phyloP scores from a whole-genome alignment of 805 yeast species.

The Yamadazyma philogaea region DNA sequence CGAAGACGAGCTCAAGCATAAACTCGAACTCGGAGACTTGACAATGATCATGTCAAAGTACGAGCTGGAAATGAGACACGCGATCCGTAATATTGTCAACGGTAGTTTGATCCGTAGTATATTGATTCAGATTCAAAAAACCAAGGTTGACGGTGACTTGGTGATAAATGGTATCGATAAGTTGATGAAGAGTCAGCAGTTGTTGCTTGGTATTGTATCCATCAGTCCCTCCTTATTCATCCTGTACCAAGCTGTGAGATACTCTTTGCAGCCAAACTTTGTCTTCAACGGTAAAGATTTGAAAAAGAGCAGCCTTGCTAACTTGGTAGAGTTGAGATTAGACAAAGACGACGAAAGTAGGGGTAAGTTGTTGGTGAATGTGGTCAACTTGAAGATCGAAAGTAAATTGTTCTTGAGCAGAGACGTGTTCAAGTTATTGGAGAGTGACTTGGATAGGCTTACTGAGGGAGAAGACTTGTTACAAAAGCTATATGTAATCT shows the following conservation, averaged over 20 bases:
- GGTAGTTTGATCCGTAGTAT: slow-evolving; percentile 78
- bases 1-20: slow-evolving; percentile 35
- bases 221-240: slow-evolving; percentile 74
- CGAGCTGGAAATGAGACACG: slow-evolving; percentile 69
- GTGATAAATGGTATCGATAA: slow-evolving; percentile 91
- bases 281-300: slow-evolving; percentile 30
- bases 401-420: slow-evolving; percentile 10
- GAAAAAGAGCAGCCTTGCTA: slow-evolving; percentile 47
- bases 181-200: slow-evolving; percentile 82
- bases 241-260: slow-evolving; percentile 45
- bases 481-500: slow-evolving; percentile 12
- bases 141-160: slow-evolving; percentile 90
- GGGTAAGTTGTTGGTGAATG: slow-evolving; percentile 16
- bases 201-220: slow-evolving; percentile 91
- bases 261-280: slow-evolving; percentile 32
- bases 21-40: slow-evolving; percentile 71
- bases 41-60: slow-evolving; percentile 77
- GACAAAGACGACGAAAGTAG: slow-evolving; percentile 12
- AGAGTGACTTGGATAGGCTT: slow-evolving; percentile 11
- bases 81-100: slow-evolving; percentile 56
- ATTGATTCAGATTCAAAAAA: slow-evolving; percentile 90
- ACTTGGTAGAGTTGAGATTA: slow-evolving; percentile 48
- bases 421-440: slow-evolving; percentile 11
- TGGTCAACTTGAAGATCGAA: slow-evolving; percentile 17
- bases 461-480: slow-evolving; percentile 13